Percentiles rank a stretch among this genome's conserved stretches.
Evolutionary conservation across 495 filamentous ascomycete genomes (phyloP).

Genomic region (Pyrenula aspistea): DNA sequence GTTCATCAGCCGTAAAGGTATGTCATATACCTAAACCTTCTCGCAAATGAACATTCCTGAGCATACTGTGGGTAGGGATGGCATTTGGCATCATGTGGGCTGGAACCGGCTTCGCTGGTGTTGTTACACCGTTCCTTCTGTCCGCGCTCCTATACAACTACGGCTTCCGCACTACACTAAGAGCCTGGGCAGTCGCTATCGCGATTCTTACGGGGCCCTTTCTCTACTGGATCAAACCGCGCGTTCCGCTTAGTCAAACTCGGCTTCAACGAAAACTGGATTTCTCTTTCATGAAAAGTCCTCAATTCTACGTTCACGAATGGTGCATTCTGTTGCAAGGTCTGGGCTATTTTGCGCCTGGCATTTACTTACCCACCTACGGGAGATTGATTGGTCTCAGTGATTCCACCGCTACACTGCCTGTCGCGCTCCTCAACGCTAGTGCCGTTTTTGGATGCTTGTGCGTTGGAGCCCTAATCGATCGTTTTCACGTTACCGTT

Average conservation of each 20-base stretch:
- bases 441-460: slow-evolving; percentile 43
- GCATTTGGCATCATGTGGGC: slow-evolving; percentile 40
- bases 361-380: slow-evolving; percentile 47
- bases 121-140: slow-evolving; percentile 35
- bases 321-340: slow-evolving; percentile 41
- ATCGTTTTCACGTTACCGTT: slow-evolving; percentile 41
- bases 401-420: slow-evolving; percentile 22
- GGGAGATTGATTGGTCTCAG: slow-evolving; percentile 30
- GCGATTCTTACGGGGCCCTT: slow-evolving; percentile 38
- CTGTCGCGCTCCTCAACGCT: slow-evolving; percentile 38
- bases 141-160: slow-evolving; percentile 33
- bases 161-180: slow-evolving; percentile 39
- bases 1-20: slow-evolving; percentile 31
- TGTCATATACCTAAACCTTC: background rate
- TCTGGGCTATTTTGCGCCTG: slow-evolving; percentile 49
- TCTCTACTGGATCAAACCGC: slow-evolving; percentile 40
- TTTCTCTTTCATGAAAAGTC: slow-evolving; percentile 28
- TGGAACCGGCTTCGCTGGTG: slow-evolving; percentile 28
- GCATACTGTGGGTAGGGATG: slow-evolving; percentile 12
- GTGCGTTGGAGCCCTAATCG: slow-evolving; percentile 41
- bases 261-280: slow-evolving; percentile 14
- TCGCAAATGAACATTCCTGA: background rate
- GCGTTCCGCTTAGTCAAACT: slow-evolving; percentile 29
- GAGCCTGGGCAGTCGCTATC: slow-evolving; percentile 31
- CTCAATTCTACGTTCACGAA: slow-evolving; percentile 38